Evolutionary conservation across 768 basidiomycete genomes (phyloP).

Genomic region (Mycena filopes): DNA sequence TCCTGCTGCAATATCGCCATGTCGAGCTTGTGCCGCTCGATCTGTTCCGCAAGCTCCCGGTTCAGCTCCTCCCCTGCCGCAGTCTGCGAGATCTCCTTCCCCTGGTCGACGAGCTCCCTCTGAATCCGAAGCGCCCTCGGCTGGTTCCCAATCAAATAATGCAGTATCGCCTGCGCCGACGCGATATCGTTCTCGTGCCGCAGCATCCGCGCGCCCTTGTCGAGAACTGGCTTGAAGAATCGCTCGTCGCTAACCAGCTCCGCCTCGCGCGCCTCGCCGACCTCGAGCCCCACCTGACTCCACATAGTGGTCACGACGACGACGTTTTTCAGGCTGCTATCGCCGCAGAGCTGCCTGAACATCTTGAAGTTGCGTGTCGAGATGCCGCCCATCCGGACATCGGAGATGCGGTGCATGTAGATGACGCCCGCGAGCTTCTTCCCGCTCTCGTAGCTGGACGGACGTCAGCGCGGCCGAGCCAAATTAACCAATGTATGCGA

Average conservation of each 20-base stretch:
- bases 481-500: neutral
- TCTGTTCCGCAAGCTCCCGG: conserved; percentile 59
- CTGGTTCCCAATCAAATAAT: conserved; percentile 50
- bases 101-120: conserved; percentile 62
- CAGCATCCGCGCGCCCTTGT: conserved; percentile 51
- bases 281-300: conserved; percentile 50
- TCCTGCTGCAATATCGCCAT: conserved; percentile 56
- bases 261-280: conserved; percentile 50
- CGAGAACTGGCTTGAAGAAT: conserved; percentile 57
- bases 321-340: conserved; percentile 59
- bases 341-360: conserved; percentile 65
- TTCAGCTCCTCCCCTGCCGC: conserved; percentile 63
- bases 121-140: conserved; percentile 64
- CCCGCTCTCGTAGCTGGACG: conserved; percentile 44
- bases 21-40: conserved; percentile 58
- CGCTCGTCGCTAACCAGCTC: conserved; percentile 47
- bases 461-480: neutral
- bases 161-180: conserved; percentile 57
- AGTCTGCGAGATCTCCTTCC: conserved; percentile 60
- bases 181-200: conserved; percentile 48
- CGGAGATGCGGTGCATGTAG: conserved; percentile 52
- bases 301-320: conserved; percentile 67
- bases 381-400: conserved; percentile 53
- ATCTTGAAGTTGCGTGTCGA: conserved; percentile 62
- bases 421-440: conserved; percentile 61